phyloP scores from a whole-genome alignment of 805 yeast genomes.

The Candida multigemmis region DNA sequence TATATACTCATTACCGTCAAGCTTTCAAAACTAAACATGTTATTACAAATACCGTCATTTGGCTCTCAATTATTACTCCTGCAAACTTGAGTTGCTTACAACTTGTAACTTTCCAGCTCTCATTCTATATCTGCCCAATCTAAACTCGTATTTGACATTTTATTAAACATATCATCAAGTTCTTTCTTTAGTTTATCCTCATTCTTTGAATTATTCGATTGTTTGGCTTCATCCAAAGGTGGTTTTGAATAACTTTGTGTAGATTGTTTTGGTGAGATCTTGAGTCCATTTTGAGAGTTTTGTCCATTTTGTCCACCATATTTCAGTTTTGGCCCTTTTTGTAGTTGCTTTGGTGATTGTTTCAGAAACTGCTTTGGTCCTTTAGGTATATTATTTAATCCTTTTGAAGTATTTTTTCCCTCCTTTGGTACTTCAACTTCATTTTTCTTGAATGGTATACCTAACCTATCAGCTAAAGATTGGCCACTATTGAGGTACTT shows the following conservation, averaged over 20 bases:
- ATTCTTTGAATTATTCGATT: conserved; percentile 4
- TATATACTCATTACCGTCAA: too few species aligned
- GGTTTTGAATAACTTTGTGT: conserved; percentile 2
- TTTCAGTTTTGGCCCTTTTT: neutral
- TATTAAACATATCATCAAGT: conserved; percentile 6
- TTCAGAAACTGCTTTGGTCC: neutral
- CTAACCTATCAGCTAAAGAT: conserved; percentile 15
- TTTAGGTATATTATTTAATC: neutral
- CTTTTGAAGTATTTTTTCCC: neutral
- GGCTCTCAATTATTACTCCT: too few species aligned
- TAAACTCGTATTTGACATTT: conserved; percentile 6
- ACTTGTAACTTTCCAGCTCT: too few species aligned
- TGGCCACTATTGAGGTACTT: too few species aligned
- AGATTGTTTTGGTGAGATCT: neutral
- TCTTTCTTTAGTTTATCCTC: conserved; percentile 4
- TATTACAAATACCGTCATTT: too few species aligned
- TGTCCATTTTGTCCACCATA: neutral
- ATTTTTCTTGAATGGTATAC: conserved; percentile 5
- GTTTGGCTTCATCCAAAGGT: conserved; percentile 1
- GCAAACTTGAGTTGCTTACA: too few species aligned
- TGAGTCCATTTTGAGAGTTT: conserved; percentile 3
- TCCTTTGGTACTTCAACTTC: neutral
- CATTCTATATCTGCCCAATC: conserved; percentile 9
- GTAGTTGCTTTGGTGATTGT: neutral
- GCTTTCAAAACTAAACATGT: too few species aligned